Evolutionary conservation across 2,329 filamentous ascomycete genomes (phyloP), one percentile per base, ranked within the genome.

Genomic region (Phialemonium atrogriseum): DNA sequence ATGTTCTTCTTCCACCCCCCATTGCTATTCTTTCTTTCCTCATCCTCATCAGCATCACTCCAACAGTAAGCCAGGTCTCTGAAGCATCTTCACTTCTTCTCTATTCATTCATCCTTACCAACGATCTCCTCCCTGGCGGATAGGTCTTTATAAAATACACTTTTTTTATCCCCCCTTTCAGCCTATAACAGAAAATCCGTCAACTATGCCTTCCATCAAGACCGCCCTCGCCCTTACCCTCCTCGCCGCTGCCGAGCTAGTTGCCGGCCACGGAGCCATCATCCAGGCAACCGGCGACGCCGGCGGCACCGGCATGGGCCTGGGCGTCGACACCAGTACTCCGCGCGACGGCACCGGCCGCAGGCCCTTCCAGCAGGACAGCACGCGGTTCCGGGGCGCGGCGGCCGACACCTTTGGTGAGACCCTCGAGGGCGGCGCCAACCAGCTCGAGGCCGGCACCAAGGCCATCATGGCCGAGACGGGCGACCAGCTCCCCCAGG

Each of bases 301-400:
- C 17, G 74, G 75, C 30, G 74, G 75, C 39, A 56, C 56, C 12
- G 74, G 73, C 45, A 66, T 62, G 57, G 63, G 56, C 12, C 54
- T 69, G 4, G 62, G 60, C 36, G 50, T 80, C 39, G 66, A 70
- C 51, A 59, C 65, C 27, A 47, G 45, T 43, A 79, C 73, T 30
- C 74, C 76, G 24, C 74, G 76, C 38, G 73, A 77, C 42, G 76
- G 75, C 24, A 77, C 74, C 14, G 51, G 58, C 10, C 66, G 75
- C 38, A 56, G 65, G 30, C 76, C 76, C 27, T 79, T 78, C 62
- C 76, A 81, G 56, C 66, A 70, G 41, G 77, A 80, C 42, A 64
- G 65, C 30, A 81, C 76, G 32, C 71, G 73, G 34, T 80, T 80
- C 66, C 58, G 59, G 32, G 71, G 70, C 24, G 59, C 56, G 23